Evolutionary conservation across 2,329 filamentous ascomycete genomes (phyloP), one percentile per base, ranked within the genome.

Genomic region (Akanthomyces muscarius): DNA sequence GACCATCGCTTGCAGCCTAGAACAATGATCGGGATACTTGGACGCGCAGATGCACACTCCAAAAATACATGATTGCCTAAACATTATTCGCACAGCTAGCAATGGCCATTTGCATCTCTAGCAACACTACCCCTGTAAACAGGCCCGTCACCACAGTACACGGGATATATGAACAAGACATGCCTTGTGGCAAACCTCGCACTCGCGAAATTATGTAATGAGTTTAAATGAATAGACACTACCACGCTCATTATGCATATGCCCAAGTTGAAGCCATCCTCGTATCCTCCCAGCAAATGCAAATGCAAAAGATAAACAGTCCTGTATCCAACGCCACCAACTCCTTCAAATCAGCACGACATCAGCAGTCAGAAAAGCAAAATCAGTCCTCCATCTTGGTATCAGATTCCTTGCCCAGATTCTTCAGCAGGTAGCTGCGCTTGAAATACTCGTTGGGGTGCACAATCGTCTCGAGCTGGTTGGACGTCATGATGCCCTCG

Each of bases 391-490:
- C 81, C 83, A 88, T 87, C 75, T 83, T 83, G 38, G 83, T 76
- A 65, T 87, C 83, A 21, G 78, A 76, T 64, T 78, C 77, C 25
- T 77, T 86, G 57, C 76, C 87, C 30, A 96, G 75, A 73, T 95
- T 91, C 80, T 92, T 97, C 65, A 99, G 78, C 69, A 96, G 71
- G 75, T 92, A 98, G 73, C 92, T 96, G 62, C 94, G 84, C 82
- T 97, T 97, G 77, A 98, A 99, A 77, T 97, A 99, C 67, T 94
- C 93, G 74, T 99, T 99, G 13, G 95, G 95, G 76, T 99, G 95
- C 25, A 97, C 88, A 72, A 99, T 96, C 0, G 94, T 98, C 76
- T 98, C 94, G 48, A 97, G 81, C 73, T 97, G 91, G 18, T 86
- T 86, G 7, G 88, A 78, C 14, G 82, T 87, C 86, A 89, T 89